Evolutionary conservation across 352 stramenopile genomes (phyloP), one percentile per base, ranked within the genome.

Genomic region (Globisporangium camurandrum): DNA sequence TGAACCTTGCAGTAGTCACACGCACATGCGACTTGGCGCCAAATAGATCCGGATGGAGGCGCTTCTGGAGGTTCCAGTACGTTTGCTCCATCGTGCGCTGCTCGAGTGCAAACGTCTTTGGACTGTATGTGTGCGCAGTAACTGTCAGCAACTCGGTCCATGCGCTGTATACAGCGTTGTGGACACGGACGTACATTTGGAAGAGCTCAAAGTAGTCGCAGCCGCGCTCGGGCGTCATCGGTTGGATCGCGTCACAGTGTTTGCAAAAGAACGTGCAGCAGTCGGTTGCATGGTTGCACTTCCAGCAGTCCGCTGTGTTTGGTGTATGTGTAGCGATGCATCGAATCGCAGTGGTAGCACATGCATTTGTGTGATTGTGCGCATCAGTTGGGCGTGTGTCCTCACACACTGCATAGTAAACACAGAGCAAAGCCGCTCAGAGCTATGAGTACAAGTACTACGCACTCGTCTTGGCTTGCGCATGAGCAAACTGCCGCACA

Each of bases 151-250:
- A n/a, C n/a, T n/a, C n/a, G n/a, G 8, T 22, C 16, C n/a, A 33
- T 10, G n/a, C 12, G 9, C 12, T 19, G 39, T 30, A 10, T 26
- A 12, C 20, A n/a, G n/a, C 9, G 11, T 3, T 27, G 39, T 33
- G 16, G 39, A 51, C 12, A 48, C 16, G 47, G 26, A 69, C 64
- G 54, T 67, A 91, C 82, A 93, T 74, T 53, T 88, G 50, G 55
- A 93, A 93, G 57, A 93, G 73, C 59, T 89, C 80, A 64, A 93
- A 91, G 67, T 88, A 91, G 60, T 93, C 72, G 62, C 82, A 93
- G 53, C 82, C 71, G 33, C 69, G 73, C 43, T 67, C 62, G 22
- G 43, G 48, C 27, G 75, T 72, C 49, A 84, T 49, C 12, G 82
- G 79, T 56, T 91, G 82, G 54, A 93, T 93, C 31, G 71, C 69